These are phyloP conservation scores for Phytophthora boehmeriae DNA, from an alignment of 352 stramenopile genomes.

Conservation along the genomic window DNA sequence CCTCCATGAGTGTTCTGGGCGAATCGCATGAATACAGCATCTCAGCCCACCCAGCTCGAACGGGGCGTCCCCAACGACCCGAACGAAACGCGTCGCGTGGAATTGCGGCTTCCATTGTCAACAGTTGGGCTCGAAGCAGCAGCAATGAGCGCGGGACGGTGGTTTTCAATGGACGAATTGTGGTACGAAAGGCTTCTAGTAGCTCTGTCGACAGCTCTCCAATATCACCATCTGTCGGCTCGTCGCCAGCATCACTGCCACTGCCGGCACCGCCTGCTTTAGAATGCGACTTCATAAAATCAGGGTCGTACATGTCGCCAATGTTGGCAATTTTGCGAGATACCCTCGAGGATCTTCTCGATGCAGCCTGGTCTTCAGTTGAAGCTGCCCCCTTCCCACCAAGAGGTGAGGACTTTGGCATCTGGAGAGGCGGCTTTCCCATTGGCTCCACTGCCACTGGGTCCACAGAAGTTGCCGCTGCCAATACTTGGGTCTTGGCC, in stretches of 20 bases:
- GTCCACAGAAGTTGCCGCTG: neutral
- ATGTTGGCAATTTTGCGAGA: constrained; percentile 84
- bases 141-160: constrained; percentile 46
- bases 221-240: constrained; percentile 74
- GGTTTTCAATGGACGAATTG: constrained; percentile 53
- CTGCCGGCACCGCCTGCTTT: constrained; percentile 20
- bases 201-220: constrained; percentile 75
- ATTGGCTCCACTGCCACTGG: constrained; percentile 9
- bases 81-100: constrained; percentile 81
- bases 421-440: constrained; percentile 28
- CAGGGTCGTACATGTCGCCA: constrained; percentile 78
- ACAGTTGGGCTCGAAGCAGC: constrained; percentile 68
- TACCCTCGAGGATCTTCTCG: constrained; percentile 65
- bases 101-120: constrained; percentile 75
- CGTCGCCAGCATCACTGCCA: constrained; percentile 29
- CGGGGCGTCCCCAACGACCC: constrained; percentile 62
- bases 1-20: constrained; percentile 57
- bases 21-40: constrained; percentile 68
- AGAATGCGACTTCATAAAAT: constrained; percentile 45
- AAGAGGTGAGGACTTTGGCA: constrained; percentile 17
- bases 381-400: constrained; percentile 28
- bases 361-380: constrained; percentile 28
- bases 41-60: constrained; percentile 81
- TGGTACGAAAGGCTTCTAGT: constrained; percentile 57
- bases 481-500: constrained; percentile 25